Evolutionary conservation across 331 rosid genomes (phyloP).

Genomic region (Telfairia occidentalis): DNA sequence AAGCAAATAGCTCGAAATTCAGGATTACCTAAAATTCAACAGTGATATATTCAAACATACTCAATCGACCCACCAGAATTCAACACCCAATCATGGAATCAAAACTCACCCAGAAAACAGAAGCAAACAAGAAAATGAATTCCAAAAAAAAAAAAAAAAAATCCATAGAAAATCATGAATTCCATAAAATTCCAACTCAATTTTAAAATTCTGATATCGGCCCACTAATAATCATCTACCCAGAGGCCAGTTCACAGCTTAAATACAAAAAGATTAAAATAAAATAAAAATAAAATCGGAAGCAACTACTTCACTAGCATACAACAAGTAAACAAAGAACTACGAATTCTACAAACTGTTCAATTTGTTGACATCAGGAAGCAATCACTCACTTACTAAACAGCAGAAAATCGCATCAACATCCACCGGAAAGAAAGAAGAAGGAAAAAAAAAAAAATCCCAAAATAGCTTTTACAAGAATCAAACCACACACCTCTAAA

Average conservation of each 20-base stretch:
- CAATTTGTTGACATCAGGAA: background rate
- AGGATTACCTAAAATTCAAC: background rate
- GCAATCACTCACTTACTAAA: background rate
- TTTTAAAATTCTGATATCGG: background rate
- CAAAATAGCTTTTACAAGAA: slow-evolving; percentile 17
- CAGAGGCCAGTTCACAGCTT: background rate
- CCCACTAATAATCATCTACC: background rate
- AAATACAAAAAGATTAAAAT: background rate
- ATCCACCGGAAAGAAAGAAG: too few relatives aligned
- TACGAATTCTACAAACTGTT: background rate
- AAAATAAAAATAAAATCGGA: background rate
- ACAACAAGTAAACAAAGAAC: background rate
- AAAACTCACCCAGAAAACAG: background rate
- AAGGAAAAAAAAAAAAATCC: background rate
- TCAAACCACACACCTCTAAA: slow-evolving; percentile 48
- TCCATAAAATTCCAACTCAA: background rate
- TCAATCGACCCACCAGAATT: background rate
- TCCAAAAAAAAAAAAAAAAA: background rate
- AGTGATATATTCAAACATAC: background rate
- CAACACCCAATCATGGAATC: background rate
- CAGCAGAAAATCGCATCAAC: background rate
- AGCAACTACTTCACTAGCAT: background rate
- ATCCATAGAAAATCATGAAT: background rate
- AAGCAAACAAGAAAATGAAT: background rate
- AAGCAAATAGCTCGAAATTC: background rate